A percentile compares a stretch with the other conserved stretches of the same genome.
Conservation (phyloP, 495 filamentous ascomycete species). For the Penicillium coffeae region DNA sequence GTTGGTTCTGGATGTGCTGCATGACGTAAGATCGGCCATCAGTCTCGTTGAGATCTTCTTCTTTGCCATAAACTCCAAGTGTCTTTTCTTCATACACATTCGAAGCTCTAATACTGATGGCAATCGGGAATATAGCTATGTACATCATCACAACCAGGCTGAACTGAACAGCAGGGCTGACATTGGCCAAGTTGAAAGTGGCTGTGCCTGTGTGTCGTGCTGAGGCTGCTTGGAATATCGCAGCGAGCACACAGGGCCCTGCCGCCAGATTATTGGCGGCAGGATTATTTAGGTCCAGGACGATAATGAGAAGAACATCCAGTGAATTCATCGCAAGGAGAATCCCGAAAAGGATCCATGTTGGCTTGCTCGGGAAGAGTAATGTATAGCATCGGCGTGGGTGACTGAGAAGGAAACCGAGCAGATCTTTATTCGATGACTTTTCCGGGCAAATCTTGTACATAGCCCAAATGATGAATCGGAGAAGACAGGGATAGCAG, state of each 20-base stretch:
- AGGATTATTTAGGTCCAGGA: slow-evolving; percentile 48
- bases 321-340: slow-evolving; percentile 52
- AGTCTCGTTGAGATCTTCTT: slow-evolving; percentile 36
- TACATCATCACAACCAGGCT: slow-evolving; percentile 66
- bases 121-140: slow-evolving; percentile 72
- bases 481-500: slow-evolving; percentile 74
- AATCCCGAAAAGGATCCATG: slow-evolving; percentile 61
- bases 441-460: slow-evolving; percentile 47
- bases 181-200: slow-evolving; percentile 51
- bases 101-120: slow-evolving; percentile 64
- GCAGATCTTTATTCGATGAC: slow-evolving; percentile 27
- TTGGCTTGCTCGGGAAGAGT: slow-evolving; percentile 55
- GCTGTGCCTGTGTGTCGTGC: slow-evolving; percentile 57
- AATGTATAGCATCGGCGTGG: slow-evolving; percentile 62
- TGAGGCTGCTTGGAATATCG: slow-evolving; percentile 58
- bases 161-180: slow-evolving; percentile 48
- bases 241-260: slow-evolving; percentile 47
- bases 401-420: slow-evolving; percentile 56
- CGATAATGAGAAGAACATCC: slow-evolving; percentile 57
- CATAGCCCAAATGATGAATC: slow-evolving; percentile 70
- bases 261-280: slow-evolving; percentile 24
- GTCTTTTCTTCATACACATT: slow-evolving; percentile 66
- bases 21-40: slow-evolving; percentile 43
- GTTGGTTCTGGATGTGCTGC: slow-evolving; percentile 56
- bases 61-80: slow-evolving; percentile 63